Evolutionary conservation across 2,329 filamentous ascomycete genomes (phyloP), one percentile per base, ranked within the genome.

Genomic region (Helminthosporium solani): DNA sequence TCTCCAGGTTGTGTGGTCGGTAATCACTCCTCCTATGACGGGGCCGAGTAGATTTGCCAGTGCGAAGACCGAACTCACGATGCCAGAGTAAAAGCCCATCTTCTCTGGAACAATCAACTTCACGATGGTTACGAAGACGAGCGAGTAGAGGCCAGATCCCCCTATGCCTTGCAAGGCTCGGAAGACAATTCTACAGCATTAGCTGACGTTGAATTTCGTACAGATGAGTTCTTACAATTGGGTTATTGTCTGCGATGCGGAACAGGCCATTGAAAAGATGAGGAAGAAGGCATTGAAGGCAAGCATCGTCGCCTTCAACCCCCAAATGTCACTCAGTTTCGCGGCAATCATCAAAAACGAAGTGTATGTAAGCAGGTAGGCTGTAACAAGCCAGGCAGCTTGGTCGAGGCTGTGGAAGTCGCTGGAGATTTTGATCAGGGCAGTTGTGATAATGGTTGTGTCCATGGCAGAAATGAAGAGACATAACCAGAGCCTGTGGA

Each of bases 111-210:
- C 49, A 28, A 64, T 44, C 18, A 66, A 49, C 42, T 66, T 63
- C 46, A 68, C 52, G 15, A 66, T 58, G 4, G 59, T 44, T 3
- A 68, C 63, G 40, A 66, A 67, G 2, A 70, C 68, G 31, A 78
- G 63, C 3, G 73, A 70, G 49, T 75, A 76, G n/a, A 77, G 72
- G 0, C 73, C 75, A 1, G 74, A 76, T 8, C 69, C 75, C 7
- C 75, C 75, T 1, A 78, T 63, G 7, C 76, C 75, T 55, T 78
- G 75, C 12, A 68, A 60, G 7, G 66, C 65, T 9, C 65, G 66
- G 34, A 68, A 67, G 2, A 68, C 52, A 42, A 77, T 73, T 9
- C 61, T 66, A 21, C 3, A 28, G 18, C 18, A 44, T 57, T 36
- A 58, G 51, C 30, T 7, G 11, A 15, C 7, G 9, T 23, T 16